phyloP scores from a whole-genome alignment of 805 yeast genomes.

The Metschnikowia dekortorum region DNA sequence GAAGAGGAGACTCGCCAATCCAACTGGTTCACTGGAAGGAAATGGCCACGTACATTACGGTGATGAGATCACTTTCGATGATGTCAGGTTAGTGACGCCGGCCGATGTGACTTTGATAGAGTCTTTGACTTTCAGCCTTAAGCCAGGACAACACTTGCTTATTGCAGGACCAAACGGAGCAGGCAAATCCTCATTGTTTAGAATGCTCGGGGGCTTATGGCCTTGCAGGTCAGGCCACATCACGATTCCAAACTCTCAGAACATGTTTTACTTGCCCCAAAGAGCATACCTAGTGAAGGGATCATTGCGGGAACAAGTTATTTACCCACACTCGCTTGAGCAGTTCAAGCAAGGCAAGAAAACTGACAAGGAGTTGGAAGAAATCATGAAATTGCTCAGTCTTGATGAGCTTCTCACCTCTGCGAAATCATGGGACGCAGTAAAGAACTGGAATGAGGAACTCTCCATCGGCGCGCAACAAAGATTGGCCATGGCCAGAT shows the following conservation, averaged over 20 bases:
- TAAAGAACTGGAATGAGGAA: slow-evolving; percentile 84
- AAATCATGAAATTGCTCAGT: slow-evolving; percentile 53
- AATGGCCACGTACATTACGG: slow-evolving; percentile 27
- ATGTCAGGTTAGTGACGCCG: slow-evolving; percentile 84
- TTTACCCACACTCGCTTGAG: slow-evolving; percentile 73
- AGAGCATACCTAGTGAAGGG: slow-evolving; percentile 83
- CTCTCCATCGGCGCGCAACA: slow-evolving; percentile 90
- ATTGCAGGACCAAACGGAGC: slow-evolving; percentile 97
- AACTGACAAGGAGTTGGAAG: slow-evolving; percentile 47
- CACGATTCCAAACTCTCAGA: slow-evolving; percentile 58
- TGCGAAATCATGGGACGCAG: slow-evolving; percentile 48
- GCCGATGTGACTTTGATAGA: slow-evolving; percentile 68
- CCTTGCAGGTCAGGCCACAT: slow-evolving; percentile 61
- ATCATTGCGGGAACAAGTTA: slow-evolving; percentile 79
- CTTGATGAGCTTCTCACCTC: slow-evolving; percentile 49
- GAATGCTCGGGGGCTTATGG: slow-evolving; percentile 93
- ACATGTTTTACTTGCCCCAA: slow-evolving; percentile 87
- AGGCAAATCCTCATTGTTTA: slow-evolving; percentile 88
- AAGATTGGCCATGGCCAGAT: slow-evolving; percentile 86
- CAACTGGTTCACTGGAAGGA: slow-evolving; percentile 13
- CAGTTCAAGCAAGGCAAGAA: slow-evolving; percentile 43
- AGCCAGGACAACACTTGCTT: slow-evolving; percentile 77
- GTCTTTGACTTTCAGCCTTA: slow-evolving; percentile 63
- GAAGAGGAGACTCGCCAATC: slow-evolving; percentile 16
- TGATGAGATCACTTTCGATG: slow-evolving; percentile 63